Evolutionary conservation across 495 filamentous ascomycete genomes (phyloP).

Genomic region (Pyrenopolyporus hunteri): DNA sequence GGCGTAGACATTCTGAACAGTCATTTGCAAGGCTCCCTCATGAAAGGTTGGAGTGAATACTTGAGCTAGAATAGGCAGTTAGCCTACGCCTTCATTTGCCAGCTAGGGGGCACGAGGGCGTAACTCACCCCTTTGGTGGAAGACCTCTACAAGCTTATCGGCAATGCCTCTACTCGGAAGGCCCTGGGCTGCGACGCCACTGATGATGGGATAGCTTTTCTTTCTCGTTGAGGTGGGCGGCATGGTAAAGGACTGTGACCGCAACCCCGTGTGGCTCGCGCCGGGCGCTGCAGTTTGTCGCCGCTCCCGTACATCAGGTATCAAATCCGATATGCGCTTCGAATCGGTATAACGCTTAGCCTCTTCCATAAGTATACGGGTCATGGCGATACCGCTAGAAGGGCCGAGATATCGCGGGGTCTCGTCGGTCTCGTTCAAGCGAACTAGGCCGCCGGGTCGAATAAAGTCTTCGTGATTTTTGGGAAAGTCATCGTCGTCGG

Average conservation of each 20-base stretch:
- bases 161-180: constrained; percentile 71
- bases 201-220: constrained; percentile 76
- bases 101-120: not conserved
- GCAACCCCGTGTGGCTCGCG: constrained; percentile 24
- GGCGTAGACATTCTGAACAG: constrained; percentile 78
- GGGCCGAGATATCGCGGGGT: constrained; percentile 84
- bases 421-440: constrained; percentile 79
- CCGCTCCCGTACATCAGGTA: constrained; percentile 65
- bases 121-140: constrained; percentile 77
- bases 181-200: constrained; percentile 69
- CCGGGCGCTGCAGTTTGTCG: constrained; percentile 28
- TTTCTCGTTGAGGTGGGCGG: constrained; percentile 46
- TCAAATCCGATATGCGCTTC: constrained; percentile 83
- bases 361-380: constrained; percentile 90
- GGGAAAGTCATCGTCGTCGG: constrained; percentile 68
- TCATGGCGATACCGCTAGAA: constrained; percentile 93
- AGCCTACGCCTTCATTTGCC: constrained; percentile 6
- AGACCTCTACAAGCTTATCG: constrained; percentile 77
- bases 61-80: constrained; percentile 64
- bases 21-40: constrained; percentile 75
- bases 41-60: constrained; percentile 84
- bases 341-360: constrained; percentile 86
- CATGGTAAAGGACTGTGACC: constrained; percentile 49
- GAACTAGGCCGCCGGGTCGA: constrained; percentile 79
- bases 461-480: constrained; percentile 79